phyloP scores from a whole-genome alignment of 768 basidiomycete species.

The Auricularia auricula-judae region DNA sequence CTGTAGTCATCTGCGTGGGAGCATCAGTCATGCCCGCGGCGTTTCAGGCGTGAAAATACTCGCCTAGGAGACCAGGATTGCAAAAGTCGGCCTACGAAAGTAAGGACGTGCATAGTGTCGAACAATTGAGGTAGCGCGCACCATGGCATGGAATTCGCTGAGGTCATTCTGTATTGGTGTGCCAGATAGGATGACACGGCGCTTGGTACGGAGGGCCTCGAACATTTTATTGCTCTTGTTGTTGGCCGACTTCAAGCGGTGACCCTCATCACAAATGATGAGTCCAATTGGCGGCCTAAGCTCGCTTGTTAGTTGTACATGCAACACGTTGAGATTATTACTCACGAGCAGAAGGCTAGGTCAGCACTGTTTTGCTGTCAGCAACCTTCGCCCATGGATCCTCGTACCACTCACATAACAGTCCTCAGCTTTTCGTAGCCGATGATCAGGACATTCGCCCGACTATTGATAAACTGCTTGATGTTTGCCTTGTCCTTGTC shows the following conservation, averaged over 20 bases:
- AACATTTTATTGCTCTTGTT: conserved; percentile 88
- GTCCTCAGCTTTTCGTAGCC: conserved; percentile 87
- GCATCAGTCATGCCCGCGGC: neutral
- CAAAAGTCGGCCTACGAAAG: conserved; percentile 71
- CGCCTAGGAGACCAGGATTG: conserved; percentile 84
- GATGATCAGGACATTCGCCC: conserved; percentile 80
- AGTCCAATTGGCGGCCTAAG: conserved; percentile 84
- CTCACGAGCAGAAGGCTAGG: conserved; percentile 55
- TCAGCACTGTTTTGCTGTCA: conserved; percentile 31
- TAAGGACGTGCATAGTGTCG: neutral
- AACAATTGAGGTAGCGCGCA: conserved; percentile 22
- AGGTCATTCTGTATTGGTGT: conserved; percentile 97
- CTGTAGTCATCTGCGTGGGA: conserved; percentile 51
- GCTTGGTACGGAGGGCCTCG: conserved; percentile 57
- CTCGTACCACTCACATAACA: conserved; percentile 48
- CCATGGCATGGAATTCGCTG: conserved; percentile 94
- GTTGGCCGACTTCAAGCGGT: conserved; percentile 83
- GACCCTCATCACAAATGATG: conserved; percentile 96
- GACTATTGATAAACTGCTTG: conserved; percentile 69
- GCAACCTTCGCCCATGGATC: neutral
- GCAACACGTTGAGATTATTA: neutral
- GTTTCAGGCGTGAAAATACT: conserved; percentile 3
- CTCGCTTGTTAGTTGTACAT: neutral
- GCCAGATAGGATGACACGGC: conserved; percentile 84
- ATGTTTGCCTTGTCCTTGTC: conserved; percentile 46